Evolutionary conservation across 1,139 yeast genomes (phyloP), one percentile per base, ranked within the genome.

Genomic region (Hyphopichia burtonii): DNA sequence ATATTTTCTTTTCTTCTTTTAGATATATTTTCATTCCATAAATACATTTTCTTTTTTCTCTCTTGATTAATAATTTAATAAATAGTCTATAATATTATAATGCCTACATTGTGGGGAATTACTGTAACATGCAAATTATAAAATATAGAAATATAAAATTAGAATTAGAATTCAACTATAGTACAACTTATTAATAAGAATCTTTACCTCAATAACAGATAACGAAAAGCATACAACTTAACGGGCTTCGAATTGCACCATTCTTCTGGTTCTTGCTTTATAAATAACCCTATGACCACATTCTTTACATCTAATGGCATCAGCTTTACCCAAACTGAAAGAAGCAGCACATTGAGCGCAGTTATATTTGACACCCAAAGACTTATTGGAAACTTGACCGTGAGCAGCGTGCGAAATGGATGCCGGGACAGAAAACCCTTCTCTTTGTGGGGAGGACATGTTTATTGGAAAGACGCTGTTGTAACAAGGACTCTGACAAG

Each of bases 231-330:
- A 25, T 25, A 25, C 7, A 11, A 10, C 19, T 25, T 63, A 74
- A 54, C 79, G 72, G 34, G 79, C 78, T 57, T 72, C 78, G 50
- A 70, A 76, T 59, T 73, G 81, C 51, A 82, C 94, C 95, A 91
- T 89, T 71, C 98, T 82, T 74, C 91, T 86, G 38, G 98, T 91
- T 74, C 99, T 84, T 51, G 96, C 96, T 74, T 93, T 93, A 74
- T 93, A 89, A 52, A 93, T 75, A 49, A 93, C 98, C 70, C 99
- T 85, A 70, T 93, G 99, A 47, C 99, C 99, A 68, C 99, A 93
- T 58, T 91, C 96, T 68, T 91, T 91, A 73, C 99, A 93, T 73
- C 99, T 87, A 51, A 93, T 96, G 41, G 98, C 96, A 65, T 93
- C 99, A 54, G 88, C 89, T 70, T 93, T 89, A 45, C 91, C 85